These are phyloP conservation scores for Mercurialis annua DNA, from an alignment of 345 rosid genomes.

Conservation along the genomic window DNA sequence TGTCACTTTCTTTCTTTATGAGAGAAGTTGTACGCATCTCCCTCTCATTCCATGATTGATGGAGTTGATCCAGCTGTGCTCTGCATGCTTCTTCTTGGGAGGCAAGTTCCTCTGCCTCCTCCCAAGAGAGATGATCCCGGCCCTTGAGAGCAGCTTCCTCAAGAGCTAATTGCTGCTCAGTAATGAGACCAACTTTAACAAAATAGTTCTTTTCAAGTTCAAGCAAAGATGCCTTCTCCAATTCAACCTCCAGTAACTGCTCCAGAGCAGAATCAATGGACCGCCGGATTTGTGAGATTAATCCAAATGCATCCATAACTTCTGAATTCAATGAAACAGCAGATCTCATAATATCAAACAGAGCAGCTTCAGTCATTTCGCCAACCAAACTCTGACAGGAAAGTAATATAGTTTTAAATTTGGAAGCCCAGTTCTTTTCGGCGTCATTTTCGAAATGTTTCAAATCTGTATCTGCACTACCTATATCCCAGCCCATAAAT, in stretches of 20 bases:
- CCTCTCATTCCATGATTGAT: conserved; percentile 78
- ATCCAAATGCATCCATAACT: conserved; percentile 79
- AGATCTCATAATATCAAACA: conserved; percentile 62
- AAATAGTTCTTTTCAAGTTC: conserved; percentile 82
- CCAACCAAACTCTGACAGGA: conserved; percentile 53
- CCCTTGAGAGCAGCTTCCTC: conserved; percentile 81
- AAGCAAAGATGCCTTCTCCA: conserved; percentile 67
- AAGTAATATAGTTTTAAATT: conserved; percentile 52
- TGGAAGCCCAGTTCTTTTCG: conserved; percentile 57
- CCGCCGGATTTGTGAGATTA: conserved; percentile 70
- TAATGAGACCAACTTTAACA: conserved; percentile 73
- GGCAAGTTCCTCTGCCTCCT: conserved; percentile 94
- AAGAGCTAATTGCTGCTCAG: conserved; percentile 78
- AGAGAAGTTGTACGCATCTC: conserved; percentile 61
- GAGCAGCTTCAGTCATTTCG: conserved; percentile 65
- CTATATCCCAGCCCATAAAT: conserved; percentile 39
- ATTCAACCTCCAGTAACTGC: conserved; percentile 71
- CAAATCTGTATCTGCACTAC: conserved; percentile 24
- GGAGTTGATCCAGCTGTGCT: conserved; percentile 78
- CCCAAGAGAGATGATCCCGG: conserved; percentile 93
- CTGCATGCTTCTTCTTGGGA: conserved; percentile 96
- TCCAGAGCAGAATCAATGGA: conserved; percentile 73
- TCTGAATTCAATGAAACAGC: conserved; percentile 66
- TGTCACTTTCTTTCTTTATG: conserved; percentile 56
- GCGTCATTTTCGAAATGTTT: conserved; percentile 30